Conservation (phyloP, 345 rosid genomes). For the Excoecaria agallocha region DNA sequence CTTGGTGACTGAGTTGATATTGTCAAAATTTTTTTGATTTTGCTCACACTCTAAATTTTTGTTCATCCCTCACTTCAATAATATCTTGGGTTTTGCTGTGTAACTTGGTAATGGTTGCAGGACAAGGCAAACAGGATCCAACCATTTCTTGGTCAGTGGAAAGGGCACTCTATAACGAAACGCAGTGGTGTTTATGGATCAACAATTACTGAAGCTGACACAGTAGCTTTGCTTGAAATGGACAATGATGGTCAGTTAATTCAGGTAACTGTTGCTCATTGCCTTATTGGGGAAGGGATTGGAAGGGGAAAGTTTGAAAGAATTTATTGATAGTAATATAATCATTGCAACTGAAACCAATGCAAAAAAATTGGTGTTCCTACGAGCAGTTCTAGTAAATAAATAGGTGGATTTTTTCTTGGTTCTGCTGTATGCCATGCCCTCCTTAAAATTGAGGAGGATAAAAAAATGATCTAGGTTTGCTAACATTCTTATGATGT, state of each 20-base stretch:
- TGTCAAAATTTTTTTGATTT: too few relatives aligned
- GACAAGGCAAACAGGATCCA: constrained; percentile 40
- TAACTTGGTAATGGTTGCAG: constrained; percentile 33
- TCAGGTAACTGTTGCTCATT: constrained; percentile 50
- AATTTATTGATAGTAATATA: not conserved
- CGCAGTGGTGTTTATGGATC: constrained; percentile 94
- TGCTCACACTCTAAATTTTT: too few relatives aligned
- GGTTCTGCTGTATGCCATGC: not conserved
- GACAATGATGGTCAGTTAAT: constrained; percentile 58
- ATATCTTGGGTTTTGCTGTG: too few relatives aligned
- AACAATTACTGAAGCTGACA: constrained; percentile 70
- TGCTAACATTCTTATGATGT: not conserved
- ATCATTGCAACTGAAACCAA: not conserved
- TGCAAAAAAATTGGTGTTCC: not conserved
- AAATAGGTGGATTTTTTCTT: not conserved
- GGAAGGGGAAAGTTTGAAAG: not conserved
- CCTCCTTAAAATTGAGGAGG: not conserved
- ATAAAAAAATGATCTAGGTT: not conserved
- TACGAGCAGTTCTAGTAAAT: not conserved
- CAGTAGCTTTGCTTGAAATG: constrained; percentile 54
- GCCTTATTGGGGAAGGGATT: constrained; percentile 3
- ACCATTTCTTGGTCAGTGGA: constrained; percentile 87
- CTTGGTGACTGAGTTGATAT: too few relatives aligned
- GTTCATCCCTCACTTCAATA: too few relatives aligned
- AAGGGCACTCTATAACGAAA: constrained; percentile 76